Conservation (phyloP, 2,329 filamentous ascomycete genomes). For the Neopestalotiopsis sp. region DNA sequence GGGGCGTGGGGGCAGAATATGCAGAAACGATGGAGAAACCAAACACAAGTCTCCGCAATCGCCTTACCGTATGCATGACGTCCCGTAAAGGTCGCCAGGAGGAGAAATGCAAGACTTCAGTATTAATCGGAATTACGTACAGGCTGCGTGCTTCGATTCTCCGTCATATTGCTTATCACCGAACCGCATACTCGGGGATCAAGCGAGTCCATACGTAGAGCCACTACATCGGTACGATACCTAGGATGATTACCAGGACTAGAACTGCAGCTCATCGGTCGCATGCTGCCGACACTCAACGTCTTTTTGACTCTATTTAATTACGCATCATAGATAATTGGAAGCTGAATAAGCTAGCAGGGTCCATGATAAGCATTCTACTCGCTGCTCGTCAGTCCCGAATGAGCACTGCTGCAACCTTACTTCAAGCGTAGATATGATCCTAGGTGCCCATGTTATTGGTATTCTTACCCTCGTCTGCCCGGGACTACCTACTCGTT, state of each 20-base stretch:
- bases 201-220: background rate
- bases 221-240: background rate
- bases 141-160: background rate
- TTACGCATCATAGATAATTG: conserved; percentile 5
- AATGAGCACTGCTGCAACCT: conserved; percentile 1
- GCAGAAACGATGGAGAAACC: background rate
- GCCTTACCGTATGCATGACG: background rate
- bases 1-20: background rate
- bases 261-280: background rate
- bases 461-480: background rate
- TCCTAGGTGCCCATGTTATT: background rate
- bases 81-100: background rate
- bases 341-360: background rate
- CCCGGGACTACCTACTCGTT: conserved; percentile 19
- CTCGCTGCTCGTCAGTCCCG: background rate
- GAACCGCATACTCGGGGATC: background rate
- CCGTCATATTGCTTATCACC: background rate
- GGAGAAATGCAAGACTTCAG: background rate
- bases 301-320: background rate
- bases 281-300: conserved; percentile 1
- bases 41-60: background rate
- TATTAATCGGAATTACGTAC: conserved; percentile 2
- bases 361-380: conserved; percentile 12
- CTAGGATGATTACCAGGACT: background rate
- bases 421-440: background rate